A percentile compares a stretch with the other conserved stretches of the same genome.
phyloP scores from a whole-genome alignment of 2,329 filamentous ascomycete species.

The Lecanicillium sp. region DNA sequence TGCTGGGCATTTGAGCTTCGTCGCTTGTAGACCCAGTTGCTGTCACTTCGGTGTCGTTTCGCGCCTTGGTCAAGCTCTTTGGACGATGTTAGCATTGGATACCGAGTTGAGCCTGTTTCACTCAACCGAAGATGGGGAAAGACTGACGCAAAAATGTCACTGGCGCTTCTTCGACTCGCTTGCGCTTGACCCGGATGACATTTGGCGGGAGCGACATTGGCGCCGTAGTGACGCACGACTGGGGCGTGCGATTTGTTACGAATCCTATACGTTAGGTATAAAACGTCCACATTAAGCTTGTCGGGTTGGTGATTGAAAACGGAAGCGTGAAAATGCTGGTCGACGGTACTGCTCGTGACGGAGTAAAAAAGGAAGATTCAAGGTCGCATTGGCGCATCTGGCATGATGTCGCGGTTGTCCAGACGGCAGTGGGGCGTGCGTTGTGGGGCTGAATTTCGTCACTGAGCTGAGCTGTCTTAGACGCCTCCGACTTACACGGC shows the following conservation, averaged over 20 bases:
- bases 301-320: too few species aligned
- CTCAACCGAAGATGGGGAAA: too few species aligned
- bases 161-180: slow-evolving; percentile 44
- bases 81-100: slow-evolving; percentile 3
- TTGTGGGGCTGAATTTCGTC: too few species aligned
- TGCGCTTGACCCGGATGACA: slow-evolving; percentile 53
- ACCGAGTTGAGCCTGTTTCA: slow-evolving; percentile 2
- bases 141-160: slow-evolving; percentile 48
- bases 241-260: too few species aligned
- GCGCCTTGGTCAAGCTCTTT: slow-evolving; percentile 42
- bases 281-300: too few species aligned
- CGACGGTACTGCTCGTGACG: too few species aligned
- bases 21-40: slow-evolving; percentile 48
- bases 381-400: not conserved
- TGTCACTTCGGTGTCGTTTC: slow-evolving; percentile 44
- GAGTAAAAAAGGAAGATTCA: not conserved
- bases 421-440: too few species aligned
- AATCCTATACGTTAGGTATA: too few species aligned
- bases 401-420: too few species aligned
- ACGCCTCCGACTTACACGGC: too few species aligned
- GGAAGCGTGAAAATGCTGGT: too few species aligned
- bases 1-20: slow-evolving; percentile 27
- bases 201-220: slow-evolving; percentile 50
- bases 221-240: not conserved
- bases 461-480: too few species aligned